These are phyloP conservation scores for Fermentozyma sake DNA, from an alignment of 1,139 yeast species.

Conservation along the genomic window DNA sequence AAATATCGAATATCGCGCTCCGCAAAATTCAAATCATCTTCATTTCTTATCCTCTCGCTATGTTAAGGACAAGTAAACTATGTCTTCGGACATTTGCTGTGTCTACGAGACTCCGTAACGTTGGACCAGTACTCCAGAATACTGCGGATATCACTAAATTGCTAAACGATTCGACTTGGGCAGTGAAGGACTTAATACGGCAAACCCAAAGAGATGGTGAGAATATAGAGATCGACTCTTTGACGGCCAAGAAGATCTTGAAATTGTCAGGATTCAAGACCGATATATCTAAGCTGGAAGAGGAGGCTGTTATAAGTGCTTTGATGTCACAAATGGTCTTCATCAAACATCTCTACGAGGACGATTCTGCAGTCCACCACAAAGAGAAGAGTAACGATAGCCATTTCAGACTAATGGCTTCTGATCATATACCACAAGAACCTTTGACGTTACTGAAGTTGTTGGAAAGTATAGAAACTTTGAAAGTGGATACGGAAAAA, in stretches of 20 bases:
- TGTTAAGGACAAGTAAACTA: too few relatives aligned
- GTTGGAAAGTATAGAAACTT: constrained; percentile 16
- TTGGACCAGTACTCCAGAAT: constrained; percentile 1
- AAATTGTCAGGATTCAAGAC: constrained; percentile 43
- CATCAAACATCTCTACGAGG: constrained; percentile 36
- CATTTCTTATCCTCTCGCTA: too few relatives aligned
- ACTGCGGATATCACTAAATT: constrained; percentile 1
- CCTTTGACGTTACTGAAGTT: constrained; percentile 22
- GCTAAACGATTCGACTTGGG: constrained; percentile 26
- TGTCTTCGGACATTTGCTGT: too few relatives aligned
- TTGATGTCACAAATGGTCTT: constrained; percentile 45
- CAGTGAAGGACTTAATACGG: constrained; percentile 16
- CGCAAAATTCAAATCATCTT: too few relatives aligned
- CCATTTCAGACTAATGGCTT: constrained; percentile 29
- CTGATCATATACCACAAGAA: constrained; percentile 26
- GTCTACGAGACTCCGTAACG: too few relatives aligned
- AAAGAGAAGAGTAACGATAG: constrained; percentile 16
- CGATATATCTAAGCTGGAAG: constrained; percentile 17
- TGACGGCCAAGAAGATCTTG: constrained; percentile 28
- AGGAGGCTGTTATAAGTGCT: constrained; percentile 23
- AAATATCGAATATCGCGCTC: too few relatives aligned
- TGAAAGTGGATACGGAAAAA: constrained; percentile 20
- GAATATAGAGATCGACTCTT: constrained; percentile 12
- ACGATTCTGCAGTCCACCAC: constrained; percentile 12
- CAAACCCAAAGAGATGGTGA: constrained; percentile 1